Evolutionary conservation across 345 rosid species (phyloP), one percentile per base, ranked within the genome.

Genomic region (Arabis alpina): DNA sequence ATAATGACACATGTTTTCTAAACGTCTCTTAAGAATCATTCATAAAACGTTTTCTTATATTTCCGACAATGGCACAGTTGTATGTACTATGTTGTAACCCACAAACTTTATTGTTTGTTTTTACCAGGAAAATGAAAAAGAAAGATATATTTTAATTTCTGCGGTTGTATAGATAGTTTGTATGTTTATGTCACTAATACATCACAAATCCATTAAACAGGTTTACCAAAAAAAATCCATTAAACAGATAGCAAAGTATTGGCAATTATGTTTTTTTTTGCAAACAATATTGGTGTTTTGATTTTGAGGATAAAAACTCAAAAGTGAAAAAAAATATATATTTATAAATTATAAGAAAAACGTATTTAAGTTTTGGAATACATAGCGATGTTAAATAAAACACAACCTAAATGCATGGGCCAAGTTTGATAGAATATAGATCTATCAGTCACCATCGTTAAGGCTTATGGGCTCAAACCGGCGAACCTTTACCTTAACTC

Each of bases 391-490:
- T 12, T 8, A 4, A 19, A 27, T 8, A 47, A 34, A 34, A 7
- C 37, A 34, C 6, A 23, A 27, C 23, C 9, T 57, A 25, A 67
- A 6, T 69, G 5, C 43, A 42, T 60, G 39, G 54, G 68, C 75
- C 61, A 43, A 23, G 10, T 42, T 51, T 19, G 23, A 19, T 19
- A 19, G 23, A 19, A 19, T 19, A 19, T 19, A 19, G 23, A 19
- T 19, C 23, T 19, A 19, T 19, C 23, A 19, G 23, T 19, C 23
- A 61, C 53, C 19, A 30, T 19, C 11, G 32, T 16, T 5, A 64
- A 61, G 58, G 36, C 53, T 13, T 42, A 41, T 61, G 70, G 70
- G 76, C 76, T 54, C 24, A 37, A 41, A 9, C n/a, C 1, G 8
- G 47, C 7, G 8, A 14, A 2, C 19, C 54, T 41, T 32, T 32